Percentiles rank a stretch among this genome's conserved stretches.
Evolutionary conservation across 2,329 filamentous ascomycete genomes (phyloP).

Genomic region (Aspergillus sp.): DNA sequence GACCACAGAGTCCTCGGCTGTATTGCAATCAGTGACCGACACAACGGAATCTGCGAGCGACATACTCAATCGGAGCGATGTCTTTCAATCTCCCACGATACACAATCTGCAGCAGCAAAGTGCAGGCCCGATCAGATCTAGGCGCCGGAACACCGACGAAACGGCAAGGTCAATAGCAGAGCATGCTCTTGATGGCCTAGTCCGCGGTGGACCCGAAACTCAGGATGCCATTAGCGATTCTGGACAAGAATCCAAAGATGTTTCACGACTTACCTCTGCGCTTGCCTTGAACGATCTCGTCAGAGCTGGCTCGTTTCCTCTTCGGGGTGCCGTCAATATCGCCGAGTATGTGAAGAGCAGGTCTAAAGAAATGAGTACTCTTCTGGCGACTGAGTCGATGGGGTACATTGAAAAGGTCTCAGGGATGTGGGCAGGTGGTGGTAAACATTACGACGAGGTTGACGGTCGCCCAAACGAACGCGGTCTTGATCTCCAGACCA

Average conservation of each 20-base stretch:
- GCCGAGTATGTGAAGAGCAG: slow-evolving; percentile 81
- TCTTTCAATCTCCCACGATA: slow-evolving; percentile 81
- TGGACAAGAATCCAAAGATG: slow-evolving; percentile 28
- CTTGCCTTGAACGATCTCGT: slow-evolving; percentile 63
- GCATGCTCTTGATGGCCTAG: slow-evolving; percentile 23
- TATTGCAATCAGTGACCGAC: slow-evolving; percentile 73
- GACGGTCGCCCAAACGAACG: slow-evolving; percentile 71
- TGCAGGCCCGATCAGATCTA: slow-evolving; percentile 32
- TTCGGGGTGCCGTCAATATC: slow-evolving; percentile 81
- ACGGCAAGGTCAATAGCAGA: slow-evolving; percentile 38
- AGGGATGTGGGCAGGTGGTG: slow-evolving; percentile 92
- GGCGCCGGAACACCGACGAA: slow-evolving; percentile 40
- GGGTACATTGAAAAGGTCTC: slow-evolving; percentile 96
- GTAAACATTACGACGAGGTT: slow-evolving; percentile 82
- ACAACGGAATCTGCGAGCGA: slow-evolving; percentile 83
- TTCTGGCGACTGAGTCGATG: slow-evolving; percentile 89
- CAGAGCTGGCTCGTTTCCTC: slow-evolving; percentile 71
- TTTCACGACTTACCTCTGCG: slow-evolving; percentile 41
- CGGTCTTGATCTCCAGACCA: slow-evolving; percentile 59
- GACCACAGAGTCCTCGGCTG: slow-evolving; percentile 72
- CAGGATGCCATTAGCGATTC: slow-evolving; percentile 29
- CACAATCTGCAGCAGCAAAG: slow-evolving; percentile 37
- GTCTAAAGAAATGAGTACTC: slow-evolving; percentile 77
- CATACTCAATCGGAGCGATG: slow-evolving; percentile 82
- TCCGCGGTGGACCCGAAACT: slow-evolving; percentile 20